Percentiles rank a stretch among this genome's conserved stretches.
These are phyloP conservation scores for Westerdykella sp. DNA, from an alignment of 2,329 filamentous ascomycete genomes.

Conservation along the genomic window DNA sequence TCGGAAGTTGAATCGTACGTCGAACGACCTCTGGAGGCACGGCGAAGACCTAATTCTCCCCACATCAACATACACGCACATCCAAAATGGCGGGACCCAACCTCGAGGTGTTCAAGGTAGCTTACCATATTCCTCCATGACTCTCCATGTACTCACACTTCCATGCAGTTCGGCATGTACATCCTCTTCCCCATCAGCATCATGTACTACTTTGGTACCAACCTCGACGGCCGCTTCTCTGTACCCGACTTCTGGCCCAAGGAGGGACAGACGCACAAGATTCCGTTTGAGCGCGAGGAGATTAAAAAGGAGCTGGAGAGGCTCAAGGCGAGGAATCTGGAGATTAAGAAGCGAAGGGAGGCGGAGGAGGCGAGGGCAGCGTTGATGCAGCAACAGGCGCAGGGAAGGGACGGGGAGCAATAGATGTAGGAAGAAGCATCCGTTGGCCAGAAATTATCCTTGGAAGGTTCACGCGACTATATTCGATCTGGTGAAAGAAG, in stretches of 20 bases:
- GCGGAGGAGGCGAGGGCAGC: slow-evolving; percentile 25
- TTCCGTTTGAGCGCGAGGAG: slow-evolving; percentile 73
- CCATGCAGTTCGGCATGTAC: slow-evolving; percentile 84
- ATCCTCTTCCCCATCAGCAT: slow-evolving; percentile 97
- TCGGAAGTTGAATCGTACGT: not conserved
- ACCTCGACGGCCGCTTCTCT: slow-evolving; percentile 78
- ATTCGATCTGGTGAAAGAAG: too few species aligned
- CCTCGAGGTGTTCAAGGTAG: slow-evolving; percentile 90
- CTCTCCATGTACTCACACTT: slow-evolving; percentile 5
- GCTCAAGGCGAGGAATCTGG: slow-evolving; percentile 50
- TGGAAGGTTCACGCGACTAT: too few species aligned
- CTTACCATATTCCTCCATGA: slow-evolving; percentile 2
- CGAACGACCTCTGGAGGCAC: not conserved
- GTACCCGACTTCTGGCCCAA: slow-evolving; percentile 94
- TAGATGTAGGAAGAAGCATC: too few species aligned
- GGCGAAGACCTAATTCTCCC: slow-evolving; percentile 5
- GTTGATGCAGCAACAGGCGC: slow-evolving; percentile 3
- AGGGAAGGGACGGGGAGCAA: slow-evolving; percentile 4
- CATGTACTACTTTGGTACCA: slow-evolving; percentile 99
- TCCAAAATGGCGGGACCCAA: slow-evolving; percentile 71
- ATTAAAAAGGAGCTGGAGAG: slow-evolving; percentile 75
- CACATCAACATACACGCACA: slow-evolving; percentile 22
- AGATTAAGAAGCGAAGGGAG: slow-evolving; percentile 45
- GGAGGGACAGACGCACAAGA: slow-evolving; percentile 65
- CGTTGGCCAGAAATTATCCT: too few species aligned